Evolutionary conservation across 2,329 filamentous ascomycete genomes (phyloP).

Genomic region (Metarhizium rileyi): DNA sequence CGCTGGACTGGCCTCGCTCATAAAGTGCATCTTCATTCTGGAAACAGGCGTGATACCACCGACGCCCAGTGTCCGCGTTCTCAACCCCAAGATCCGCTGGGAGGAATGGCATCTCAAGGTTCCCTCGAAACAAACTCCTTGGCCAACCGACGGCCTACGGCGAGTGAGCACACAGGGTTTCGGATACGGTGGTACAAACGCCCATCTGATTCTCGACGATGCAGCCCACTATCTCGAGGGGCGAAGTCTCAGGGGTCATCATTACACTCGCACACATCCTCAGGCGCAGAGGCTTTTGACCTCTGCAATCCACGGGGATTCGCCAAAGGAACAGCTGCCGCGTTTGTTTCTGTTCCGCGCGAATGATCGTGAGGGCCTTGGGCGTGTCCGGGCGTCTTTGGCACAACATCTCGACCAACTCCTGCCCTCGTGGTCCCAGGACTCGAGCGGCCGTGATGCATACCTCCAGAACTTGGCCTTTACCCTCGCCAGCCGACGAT

Average conservation of each 20-base stretch:
- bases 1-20: conserved; percentile 13
- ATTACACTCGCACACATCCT: neutral
- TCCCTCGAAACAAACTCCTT: conserved; percentile 1
- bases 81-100: conserved; percentile 14
- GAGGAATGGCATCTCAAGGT: conserved; percentile 10
- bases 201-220: conserved; percentile 20
- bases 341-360: conserved; percentile 33
- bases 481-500: conserved; percentile 35
- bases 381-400: conserved; percentile 14
- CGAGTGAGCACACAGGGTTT: conserved; percentile 25
- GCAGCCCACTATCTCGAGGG: neutral
- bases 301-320: neutral
- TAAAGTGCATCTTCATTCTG: conserved; percentile 17
- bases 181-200: conserved; percentile 28
- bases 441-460: neutral
- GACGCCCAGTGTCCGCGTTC: conserved; percentile 13
- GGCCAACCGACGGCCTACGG: conserved; percentile 5
- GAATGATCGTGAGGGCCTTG: conserved; percentile 20
- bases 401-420: neutral
- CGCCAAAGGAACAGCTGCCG: conserved; percentile 16
- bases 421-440: neutral
- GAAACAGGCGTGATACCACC: conserved; percentile 15
- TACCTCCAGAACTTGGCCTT: conserved; percentile 38
- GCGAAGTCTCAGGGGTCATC: neutral
- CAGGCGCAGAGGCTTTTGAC: neutral